Conservation (phyloP, 306 rosid species). For the Quercus gilva region DNA sequence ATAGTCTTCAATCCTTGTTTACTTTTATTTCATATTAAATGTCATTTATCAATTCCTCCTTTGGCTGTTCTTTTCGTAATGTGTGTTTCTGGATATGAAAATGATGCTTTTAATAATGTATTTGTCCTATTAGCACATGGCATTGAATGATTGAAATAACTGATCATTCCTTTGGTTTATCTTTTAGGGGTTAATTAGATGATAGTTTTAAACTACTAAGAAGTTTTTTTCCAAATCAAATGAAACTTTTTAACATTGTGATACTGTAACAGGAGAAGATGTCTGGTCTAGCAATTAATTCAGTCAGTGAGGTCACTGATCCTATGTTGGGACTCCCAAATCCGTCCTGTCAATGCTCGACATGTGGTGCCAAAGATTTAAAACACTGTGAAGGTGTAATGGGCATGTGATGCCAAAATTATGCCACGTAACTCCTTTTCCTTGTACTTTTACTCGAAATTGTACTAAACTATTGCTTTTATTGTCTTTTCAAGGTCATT, state of each 20-base stretch:
- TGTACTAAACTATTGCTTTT: conserved; percentile 25
- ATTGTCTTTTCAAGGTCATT: conserved; percentile 74
- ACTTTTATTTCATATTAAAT: not conserved
- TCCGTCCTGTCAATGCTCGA: conserved; percentile 59
- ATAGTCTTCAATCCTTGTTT: not conserved
- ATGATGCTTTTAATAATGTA: not conserved
- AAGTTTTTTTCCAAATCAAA: not conserved
- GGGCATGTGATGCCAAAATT: conserved; percentile 18
- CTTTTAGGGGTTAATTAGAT: not conserved
- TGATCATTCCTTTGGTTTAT: not conserved
- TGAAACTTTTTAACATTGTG: conserved; percentile 7
- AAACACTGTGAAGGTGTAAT: conserved; percentile 72
- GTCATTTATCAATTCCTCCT: not conserved
- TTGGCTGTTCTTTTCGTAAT: not conserved
- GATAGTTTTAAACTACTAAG: not conserved
- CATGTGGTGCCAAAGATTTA: conserved; percentile 61
- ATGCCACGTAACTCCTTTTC: conserved; percentile 18
- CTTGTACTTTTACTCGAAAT: conserved; percentile 7
- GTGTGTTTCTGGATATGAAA: not conserved
- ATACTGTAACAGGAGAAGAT: conserved; percentile 56
- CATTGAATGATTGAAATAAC: not conserved
- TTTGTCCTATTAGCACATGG: not conserved
- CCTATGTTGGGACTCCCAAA: conserved; percentile 87
- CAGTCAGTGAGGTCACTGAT: conserved; percentile 68
- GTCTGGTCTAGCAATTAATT: conserved; percentile 47